Base-by-base conservation (phyloP, 208 protist species). In the Trypanosoma platydactyli region DNA sequence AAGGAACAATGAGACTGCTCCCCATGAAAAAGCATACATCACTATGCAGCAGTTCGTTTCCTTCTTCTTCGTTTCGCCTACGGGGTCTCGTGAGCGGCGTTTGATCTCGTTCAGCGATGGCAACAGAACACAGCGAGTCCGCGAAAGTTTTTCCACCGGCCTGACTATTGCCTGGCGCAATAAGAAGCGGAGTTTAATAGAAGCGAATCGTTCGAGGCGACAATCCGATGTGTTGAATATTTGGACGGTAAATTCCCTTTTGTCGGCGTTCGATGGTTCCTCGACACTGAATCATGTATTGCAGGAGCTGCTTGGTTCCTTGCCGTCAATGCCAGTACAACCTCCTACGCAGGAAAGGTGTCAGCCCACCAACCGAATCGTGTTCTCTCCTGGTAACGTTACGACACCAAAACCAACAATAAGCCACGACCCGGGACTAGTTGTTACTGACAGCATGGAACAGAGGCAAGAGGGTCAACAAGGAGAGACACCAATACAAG, bases 11-110 rank as follows among this genome's bases (percentile, higher is more conserved):
- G 38, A 71, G 41, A 18, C 6, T 1, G 9, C 33, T 38, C 9
- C 9, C 33, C 46, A 40, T 18, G 74, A 73, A 5, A 52, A 65
- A 22, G 42, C 42, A 24, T 80, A 73, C 53, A 81, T 88, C 49
- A 58, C 76, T 0, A 41, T 76, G 7, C 53, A 70, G 12, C 71
- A 88, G 65, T 88, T 88, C 64, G 56, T 84, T 55, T 63, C 68
- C 45, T 84, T 83, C 64, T 88, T 88, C 46, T 66, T 65, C 15
- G 61, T 88, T 13, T 52, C 58, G 3, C 22, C 41, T 1, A 45
- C 12, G 25, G 44, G n/a, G 30, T 11, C 16, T 5, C 16, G 16
- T 35, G 3, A 7, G 42, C 4, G 6, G 20, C 6, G 27, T 12
- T 4, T 18, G 12, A 6, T 9, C 18, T 52, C 25, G 12, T 9